Percentiles rank a stretch among this genome's conserved stretches.
phyloP scores from a whole-genome alignment of 352 stramenopile genomes.

The Phytopythium delawarense region DNA sequence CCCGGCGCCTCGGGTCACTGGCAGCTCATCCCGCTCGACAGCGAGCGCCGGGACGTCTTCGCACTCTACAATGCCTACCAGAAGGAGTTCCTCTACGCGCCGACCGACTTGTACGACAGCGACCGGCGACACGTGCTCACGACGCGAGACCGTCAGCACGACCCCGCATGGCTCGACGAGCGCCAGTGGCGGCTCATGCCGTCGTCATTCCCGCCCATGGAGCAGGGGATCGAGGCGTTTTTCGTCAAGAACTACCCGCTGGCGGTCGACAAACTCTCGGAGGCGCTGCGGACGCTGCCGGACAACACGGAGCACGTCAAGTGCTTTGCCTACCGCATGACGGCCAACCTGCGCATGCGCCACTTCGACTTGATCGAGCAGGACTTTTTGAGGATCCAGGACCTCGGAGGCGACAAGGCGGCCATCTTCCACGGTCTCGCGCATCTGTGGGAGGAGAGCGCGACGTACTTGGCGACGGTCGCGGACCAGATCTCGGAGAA shows the following conservation, averaged over 20 bases:
- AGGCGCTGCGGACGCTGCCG: constrained; percentile 34
- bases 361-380: constrained; percentile 42
- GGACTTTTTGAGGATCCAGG: constrained; percentile 52
- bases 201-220: constrained; percentile 36
- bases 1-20: constrained; percentile 53
- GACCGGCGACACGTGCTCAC: constrained; percentile 56
- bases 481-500: constrained; percentile 28
- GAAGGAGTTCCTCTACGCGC: constrained; percentile 65
- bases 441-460: constrained; percentile 65
- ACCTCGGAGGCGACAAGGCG: constrained; percentile 59
- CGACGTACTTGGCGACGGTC: constrained; percentile 42
- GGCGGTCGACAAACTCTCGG: constrained; percentile 46
- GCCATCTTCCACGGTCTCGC: constrained; percentile 71
- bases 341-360: constrained; percentile 55
- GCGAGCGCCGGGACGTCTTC: constrained; percentile 45
- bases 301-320: constrained; percentile 72
- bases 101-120: constrained; percentile 43
- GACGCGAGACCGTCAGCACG: constrained; percentile 14
- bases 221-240: constrained; percentile 66
- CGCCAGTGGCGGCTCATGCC: constrained; percentile 48
- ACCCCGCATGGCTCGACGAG: constrained; percentile 24
- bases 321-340: constrained; percentile 74
- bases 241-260: constrained; percentile 55
- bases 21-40: constrained; percentile 49
- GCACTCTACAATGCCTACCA: constrained; percentile 76